These are phyloP conservation scores for Dichotomopilus funicola DNA, from an alignment of 2,329 filamentous ascomycete genomes.

Conservation along the genomic window DNA sequence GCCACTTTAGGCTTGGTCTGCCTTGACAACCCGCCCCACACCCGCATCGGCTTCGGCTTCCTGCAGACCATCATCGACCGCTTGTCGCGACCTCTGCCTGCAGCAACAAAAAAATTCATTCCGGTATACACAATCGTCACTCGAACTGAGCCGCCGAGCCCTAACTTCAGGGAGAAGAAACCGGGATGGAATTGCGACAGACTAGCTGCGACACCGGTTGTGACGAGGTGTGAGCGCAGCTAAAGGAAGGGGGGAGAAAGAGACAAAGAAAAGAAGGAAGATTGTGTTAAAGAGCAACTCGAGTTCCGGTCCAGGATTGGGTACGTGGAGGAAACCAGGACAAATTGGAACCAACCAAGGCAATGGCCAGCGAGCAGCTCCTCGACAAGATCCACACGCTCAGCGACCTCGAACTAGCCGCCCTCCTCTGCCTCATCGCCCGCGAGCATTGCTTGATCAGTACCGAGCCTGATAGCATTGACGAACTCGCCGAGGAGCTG, in stretches of 20 bases:
- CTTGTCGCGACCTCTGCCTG: too few relatives aligned
- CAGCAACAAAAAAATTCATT: neutral
- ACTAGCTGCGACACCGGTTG: neutral
- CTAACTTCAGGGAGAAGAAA: neutral
- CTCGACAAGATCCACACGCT: constrained; percentile 67
- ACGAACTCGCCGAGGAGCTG: constrained; percentile 67
- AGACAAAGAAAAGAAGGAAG: too few relatives aligned
- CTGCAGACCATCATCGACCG: too few relatives aligned
- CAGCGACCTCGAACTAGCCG: constrained; percentile 80
- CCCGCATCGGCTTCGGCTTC: too few relatives aligned
- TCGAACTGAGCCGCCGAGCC: neutral
- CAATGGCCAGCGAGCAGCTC: constrained; percentile 56
- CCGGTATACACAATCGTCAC: neutral
- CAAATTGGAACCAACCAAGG: constrained; percentile 1
- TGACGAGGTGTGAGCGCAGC: constrained; percentile 2
- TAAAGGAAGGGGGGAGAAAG: too few relatives aligned
- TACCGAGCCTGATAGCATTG: constrained; percentile 44
- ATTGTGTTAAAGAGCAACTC: neutral
- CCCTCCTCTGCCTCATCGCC: constrained; percentile 72
- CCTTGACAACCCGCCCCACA: neutral
- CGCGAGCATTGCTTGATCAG: constrained; percentile 86
- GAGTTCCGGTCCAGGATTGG: neutral
- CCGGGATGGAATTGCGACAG: neutral
- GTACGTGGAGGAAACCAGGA: neutral
- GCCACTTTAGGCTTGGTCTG: constrained; percentile 9